Evolutionary conservation across 2,329 filamentous ascomycete genomes (phyloP).

Genomic region (Nothophaeocryptopus gaeumannii): DNA sequence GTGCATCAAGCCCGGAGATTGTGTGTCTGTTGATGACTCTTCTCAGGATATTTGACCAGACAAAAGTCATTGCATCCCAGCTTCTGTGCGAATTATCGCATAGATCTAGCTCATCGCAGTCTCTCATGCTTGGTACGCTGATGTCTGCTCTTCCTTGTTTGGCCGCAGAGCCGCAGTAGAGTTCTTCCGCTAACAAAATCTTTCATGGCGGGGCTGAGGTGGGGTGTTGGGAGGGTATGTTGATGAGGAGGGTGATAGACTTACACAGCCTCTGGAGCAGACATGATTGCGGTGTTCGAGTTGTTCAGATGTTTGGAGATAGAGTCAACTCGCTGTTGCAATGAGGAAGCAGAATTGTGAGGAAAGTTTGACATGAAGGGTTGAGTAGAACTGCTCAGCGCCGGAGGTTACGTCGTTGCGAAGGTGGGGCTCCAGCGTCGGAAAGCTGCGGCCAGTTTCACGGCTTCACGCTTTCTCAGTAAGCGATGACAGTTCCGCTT

Average conservation of each 20-base stretch:
- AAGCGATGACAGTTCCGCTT: no score
- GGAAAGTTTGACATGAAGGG: not conserved
- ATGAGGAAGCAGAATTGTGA: slow-evolving; percentile 7
- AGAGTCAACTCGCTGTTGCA: slow-evolving; percentile 17
- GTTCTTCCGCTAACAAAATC: slow-evolving; percentile 12
- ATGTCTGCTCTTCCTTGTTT: not conserved
- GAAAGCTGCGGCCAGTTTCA: slow-evolving; percentile 2
- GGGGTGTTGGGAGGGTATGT: slow-evolving; percentile 1
- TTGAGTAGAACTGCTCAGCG: no score
- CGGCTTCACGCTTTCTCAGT: not conserved
- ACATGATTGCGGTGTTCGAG: slow-evolving; percentile 18
- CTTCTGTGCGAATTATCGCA: no score
- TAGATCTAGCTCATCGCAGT: no score
- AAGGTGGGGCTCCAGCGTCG: not conserved
- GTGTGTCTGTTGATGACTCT: no score
- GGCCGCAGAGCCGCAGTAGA: slow-evolving; percentile 4
- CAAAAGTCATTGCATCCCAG: no score
- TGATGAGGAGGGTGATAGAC: slow-evolving; percentile 5
- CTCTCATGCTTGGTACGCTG: not conserved
- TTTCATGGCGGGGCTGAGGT: slow-evolving; percentile 8
- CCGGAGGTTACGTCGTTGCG: no score
- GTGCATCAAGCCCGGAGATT: no score
- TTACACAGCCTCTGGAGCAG: slow-evolving; percentile 22
- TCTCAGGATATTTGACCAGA: no score
- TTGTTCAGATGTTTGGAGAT: slow-evolving; percentile 18